Conservation (phyloP, 352 stramenopile species). For the Globisporangium paroecandrum region DNA sequence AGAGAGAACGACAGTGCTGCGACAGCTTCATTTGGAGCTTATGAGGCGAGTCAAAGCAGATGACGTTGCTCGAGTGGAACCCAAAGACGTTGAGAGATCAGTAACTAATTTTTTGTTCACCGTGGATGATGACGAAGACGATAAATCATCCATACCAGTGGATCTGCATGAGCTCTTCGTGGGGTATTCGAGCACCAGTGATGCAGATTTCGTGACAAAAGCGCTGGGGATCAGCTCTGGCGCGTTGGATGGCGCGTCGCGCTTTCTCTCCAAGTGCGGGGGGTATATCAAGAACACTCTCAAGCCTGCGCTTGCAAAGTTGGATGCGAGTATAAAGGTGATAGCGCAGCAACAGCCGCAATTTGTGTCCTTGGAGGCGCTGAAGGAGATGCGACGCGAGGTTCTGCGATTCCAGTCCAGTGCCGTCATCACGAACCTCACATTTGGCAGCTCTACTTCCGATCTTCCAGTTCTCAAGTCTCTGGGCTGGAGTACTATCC, state of each 20-base stretch:
- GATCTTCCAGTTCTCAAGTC: not conserved
- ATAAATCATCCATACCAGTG: not conserved
- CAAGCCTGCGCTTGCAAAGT: not conserved
- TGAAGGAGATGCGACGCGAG: conserved; percentile 5
- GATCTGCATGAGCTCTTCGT: conserved; percentile 3
- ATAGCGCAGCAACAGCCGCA: not conserved
- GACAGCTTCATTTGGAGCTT: conserved; percentile 10
- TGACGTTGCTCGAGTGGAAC: not conserved
- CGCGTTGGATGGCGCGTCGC: conserved; percentile 2
- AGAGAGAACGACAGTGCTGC: not conserved
- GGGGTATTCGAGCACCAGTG: not conserved
- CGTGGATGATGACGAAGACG: not conserved
- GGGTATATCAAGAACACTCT: conserved; percentile 4
- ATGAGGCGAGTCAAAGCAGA: not conserved
- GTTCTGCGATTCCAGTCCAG: not conserved
- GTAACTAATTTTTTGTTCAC: not conserved
- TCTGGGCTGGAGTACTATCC: not conserved
- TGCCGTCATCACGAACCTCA: not conserved
- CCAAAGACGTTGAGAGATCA: not conserved
- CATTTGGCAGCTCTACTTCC: too few relatives aligned
- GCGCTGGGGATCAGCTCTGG: conserved; percentile 8
- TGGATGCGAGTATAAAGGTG: not conserved
- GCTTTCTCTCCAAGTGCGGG: conserved; percentile 7
- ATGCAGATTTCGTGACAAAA: not conserved
- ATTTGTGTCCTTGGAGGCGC: not conserved